Evolutionary conservation across 129 eudicot genomes (phyloP), one percentile per base, ranked within the genome.

Genomic region (Apium graveolens): DNA sequence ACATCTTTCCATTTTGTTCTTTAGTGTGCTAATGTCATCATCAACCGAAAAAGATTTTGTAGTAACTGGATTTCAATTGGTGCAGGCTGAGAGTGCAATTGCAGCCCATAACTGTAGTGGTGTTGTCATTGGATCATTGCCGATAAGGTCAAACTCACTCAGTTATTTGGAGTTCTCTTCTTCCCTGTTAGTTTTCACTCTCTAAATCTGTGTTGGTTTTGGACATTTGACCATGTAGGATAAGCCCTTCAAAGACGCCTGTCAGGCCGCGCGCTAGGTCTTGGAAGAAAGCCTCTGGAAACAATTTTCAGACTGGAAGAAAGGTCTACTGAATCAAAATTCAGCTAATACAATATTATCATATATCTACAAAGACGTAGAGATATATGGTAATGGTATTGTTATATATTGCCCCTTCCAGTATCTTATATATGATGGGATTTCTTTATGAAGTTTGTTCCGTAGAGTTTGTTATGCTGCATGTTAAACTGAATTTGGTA

Each of bases 241-340:
- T 85, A 16, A 85, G 83, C 81, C 88, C 85, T 11, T 85, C 85
- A n/a, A 85, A 85, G 85, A 85, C 85, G 13, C 88, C 88, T 26
- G 83, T 85, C 32, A 81, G 80, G 41, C 82, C 80, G 31, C 29
- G 82, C 2, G 0, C 34, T 62, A 75, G 69, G 53, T 62, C 38
- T 26, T 20, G 13, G 12, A 21, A 17, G 24, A 49, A 16, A 5
- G n/a, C 57, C 8, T 17, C 57, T 12, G 16, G 20, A 17, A 17
- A 4, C 57, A 17, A 4, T 4, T 49, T 80, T 76, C 79, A 72
- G 42, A 20, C 37, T 37, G 38, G 42, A 55, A 60, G 38, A 11
- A 39, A 11, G 44, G 20, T 72, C 55, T 70, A 9, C 53, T 53
- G 35, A 73, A 55, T 77, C 29, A 26, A 72, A 72, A n/a, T 80